Conservation (phyloP, 2,329 filamentous ascomycete species). For the Biscogniauxia marginata region DNA sequence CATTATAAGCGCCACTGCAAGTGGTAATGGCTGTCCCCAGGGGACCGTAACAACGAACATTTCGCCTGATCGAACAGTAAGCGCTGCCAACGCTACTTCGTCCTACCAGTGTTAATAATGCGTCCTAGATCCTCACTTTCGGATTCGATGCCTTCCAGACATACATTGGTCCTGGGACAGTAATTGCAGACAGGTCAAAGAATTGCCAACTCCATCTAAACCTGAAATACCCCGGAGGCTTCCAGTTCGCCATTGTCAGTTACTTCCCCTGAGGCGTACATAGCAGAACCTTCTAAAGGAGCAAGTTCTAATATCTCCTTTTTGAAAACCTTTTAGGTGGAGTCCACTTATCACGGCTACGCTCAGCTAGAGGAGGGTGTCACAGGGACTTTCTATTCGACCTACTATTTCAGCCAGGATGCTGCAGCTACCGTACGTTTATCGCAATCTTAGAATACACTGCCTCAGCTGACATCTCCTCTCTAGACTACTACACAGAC, state of each 20-base stretch:
- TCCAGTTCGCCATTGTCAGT: conserved; percentile 42
- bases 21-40: conserved; percentile 45
- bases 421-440: conserved; percentile 37
- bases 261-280: not conserved
- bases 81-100: not conserved
- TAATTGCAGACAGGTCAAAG: conserved; percentile 39
- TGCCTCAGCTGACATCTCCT: conserved; percentile 2
- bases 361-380: conserved; percentile 45
- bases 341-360: conserved; percentile 49
- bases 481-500: conserved; percentile 41
- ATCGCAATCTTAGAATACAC: not conserved
- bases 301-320: not conserved
- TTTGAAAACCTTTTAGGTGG: conserved; percentile 32
- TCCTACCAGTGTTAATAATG: conserved; percentile 5
- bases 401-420: conserved; percentile 48
- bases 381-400: conserved; percentile 45
- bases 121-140: conserved; percentile 42
- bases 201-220: conserved; percentile 48
- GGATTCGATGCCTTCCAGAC: conserved; percentile 48
- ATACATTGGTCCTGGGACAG: conserved; percentile 44
- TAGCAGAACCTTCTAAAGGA: not conserved
- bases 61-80: conserved; percentile 42
- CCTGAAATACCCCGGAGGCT: conserved; percentile 46
- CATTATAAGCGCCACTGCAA: conserved; percentile 40
- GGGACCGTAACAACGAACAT: conserved; percentile 42